These are phyloP conservation scores for Pharus latifolius DNA, from an alignment of 176 grass and related monocot species.

Conservation along the genomic window DNA sequence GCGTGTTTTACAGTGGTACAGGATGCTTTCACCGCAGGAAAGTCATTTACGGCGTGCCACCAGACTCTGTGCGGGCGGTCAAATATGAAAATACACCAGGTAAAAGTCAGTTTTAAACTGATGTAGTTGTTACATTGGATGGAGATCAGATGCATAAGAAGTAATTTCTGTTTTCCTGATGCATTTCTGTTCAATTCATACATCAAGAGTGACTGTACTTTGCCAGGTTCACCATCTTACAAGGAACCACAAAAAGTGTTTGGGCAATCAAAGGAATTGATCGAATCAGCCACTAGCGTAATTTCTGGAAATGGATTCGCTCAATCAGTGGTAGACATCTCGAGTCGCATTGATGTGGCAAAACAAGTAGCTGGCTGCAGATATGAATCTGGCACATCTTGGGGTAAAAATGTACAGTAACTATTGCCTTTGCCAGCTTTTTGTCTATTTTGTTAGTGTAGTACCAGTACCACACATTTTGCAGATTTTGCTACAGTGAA, in stretches of 20 bases:
- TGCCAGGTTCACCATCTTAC: constrained; percentile 13
- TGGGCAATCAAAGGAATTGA: constrained; percentile 14
- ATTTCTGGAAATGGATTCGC: background rate
- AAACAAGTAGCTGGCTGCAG: constrained; percentile 11
- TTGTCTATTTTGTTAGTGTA: background rate
- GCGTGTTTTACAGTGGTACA: constrained; percentile 19
- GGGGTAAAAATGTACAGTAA: constrained; percentile 23
- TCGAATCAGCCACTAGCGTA: background rate
- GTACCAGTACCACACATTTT: background rate
- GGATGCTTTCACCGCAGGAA: constrained; percentile 58
- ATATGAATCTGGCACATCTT: constrained; percentile 13
- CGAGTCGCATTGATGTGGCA: background rate
- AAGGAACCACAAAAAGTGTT: constrained; percentile 21
- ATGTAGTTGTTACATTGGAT: background rate
- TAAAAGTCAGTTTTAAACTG: background rate
- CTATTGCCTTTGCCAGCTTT: background rate
- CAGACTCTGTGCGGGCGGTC: background rate
- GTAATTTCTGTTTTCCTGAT: background rate
- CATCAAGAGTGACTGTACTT: background rate
- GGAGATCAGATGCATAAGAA: no score
- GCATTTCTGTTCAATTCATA: background rate
- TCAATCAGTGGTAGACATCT: background rate
- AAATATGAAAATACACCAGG: background rate
- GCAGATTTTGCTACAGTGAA: background rate
- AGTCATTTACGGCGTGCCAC: constrained; percentile 26